Evolutionary conservation across 129 eudicot genomes (phyloP), one percentile per base, ranked within the genome.

Genomic region (Flaveria sonorensis): DNA sequence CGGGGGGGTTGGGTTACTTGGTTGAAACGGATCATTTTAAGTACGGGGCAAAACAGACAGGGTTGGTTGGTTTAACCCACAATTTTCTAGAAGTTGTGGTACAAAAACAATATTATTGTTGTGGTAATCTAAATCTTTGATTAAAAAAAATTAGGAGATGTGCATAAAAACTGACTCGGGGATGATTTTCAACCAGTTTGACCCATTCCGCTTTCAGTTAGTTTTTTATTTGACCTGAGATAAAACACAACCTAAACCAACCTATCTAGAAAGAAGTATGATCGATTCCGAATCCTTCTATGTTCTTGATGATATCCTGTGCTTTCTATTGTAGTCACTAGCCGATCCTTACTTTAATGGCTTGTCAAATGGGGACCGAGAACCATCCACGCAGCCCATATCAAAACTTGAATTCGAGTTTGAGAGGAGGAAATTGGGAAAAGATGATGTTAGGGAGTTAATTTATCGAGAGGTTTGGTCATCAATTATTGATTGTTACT

Each of bases 371-470:
- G 98, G 83, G 82, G 98, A 91, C 57, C 91, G 92, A 3, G 98
- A 93, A 73, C 98, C 97, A 59, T 78, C 82, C 21, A 91, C 96
- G 70, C 90, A 86, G 51, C 84, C 98, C 61, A 93, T 93, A 78
- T 89, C 98, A 53, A 93, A 93, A 76, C 92, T 93, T 24, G 98
- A 93, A 79, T 93, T 93, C 68, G 98, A 93, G 81, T 93, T 93
- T 79, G 98, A 93, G 78, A 83, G 97, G 81, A 85, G 96, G 74
- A 93, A 93, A 83, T 70, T 90, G 76, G 79, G 85, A 15, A 93
- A 93, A 84, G 98, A 93, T 86, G 98, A 93, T 83, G 98, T 93
- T 61, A 90, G 97, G 72, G 98, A 90, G 84, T 76, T 93, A 83
- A 93, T 93, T 20, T 93, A 93, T 81, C 82, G 98, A 72, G 98